Evolutionary conservation across 2,329 filamentous ascomycete species (phyloP), one percentile per base, ranked within the genome.

Genomic region (Aspergillus phoenicis): DNA sequence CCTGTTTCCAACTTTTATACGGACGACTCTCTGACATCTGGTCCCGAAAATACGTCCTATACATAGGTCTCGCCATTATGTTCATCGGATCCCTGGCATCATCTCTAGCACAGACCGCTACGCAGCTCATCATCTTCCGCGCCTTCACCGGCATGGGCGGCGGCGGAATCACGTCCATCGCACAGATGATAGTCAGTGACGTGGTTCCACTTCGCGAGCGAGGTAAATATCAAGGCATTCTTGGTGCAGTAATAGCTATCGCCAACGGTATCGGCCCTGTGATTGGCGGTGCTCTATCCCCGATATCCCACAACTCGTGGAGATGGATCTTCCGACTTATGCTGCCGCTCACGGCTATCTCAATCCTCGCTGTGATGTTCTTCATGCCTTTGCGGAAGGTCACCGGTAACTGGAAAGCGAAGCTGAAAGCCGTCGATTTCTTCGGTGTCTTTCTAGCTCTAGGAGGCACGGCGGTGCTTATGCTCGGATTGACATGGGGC

Each of bases 1-100:
- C 87, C 0, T 83, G 83, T 11, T 89, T 88, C 67, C 86, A 88
- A 69, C 83, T 88, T 53, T 77, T 89, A 3, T 88, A 89, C 70
- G 87, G 87, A 22, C 80, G 85, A 0, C 70, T 87, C 7, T 87
- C 85, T 0, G 85, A 88, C 68, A 83, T 88, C 8, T 82, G 86
- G 62, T 85, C 85, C 15, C 80, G 87, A 15, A 88, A 88, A 67
- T 74, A 80, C 2, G 77, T 89, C 7, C 82, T 85, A 24, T 73
- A 89, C 13, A 76, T 78, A 1, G 83, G 84, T 1, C 74, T 87
- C 1, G 78, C 73, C 0, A 75, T 87, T 15, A 78, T 89, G 51
- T 79, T 81, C 13, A 48, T 88, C 6, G 84, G 83, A 1, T 85
- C 87, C 60, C 73, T 89, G 26, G 77, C 85, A 1, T 86, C 86